A percentile compares a stretch with the other conserved stretches of the same genome.
phyloP scores from a whole-genome alignment of 2,329 filamentous ascomycete species.

The Xylariaceae sp. region DNA sequence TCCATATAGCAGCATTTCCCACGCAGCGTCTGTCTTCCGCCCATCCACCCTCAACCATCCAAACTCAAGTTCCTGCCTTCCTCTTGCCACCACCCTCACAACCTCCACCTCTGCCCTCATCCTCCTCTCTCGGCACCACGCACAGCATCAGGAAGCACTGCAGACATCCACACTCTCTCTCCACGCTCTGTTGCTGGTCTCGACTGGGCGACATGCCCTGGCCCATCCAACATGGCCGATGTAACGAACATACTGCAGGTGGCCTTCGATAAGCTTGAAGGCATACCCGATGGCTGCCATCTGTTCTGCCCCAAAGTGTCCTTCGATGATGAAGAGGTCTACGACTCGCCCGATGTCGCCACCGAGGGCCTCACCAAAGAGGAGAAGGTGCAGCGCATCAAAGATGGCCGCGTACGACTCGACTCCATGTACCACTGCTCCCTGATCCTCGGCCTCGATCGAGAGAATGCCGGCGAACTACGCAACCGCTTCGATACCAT shows the following conservation, averaged over 20 bases:
- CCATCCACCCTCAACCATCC: too few species aligned
- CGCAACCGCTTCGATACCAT: slow-evolving; percentile 57
- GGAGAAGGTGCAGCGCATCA: slow-evolving; percentile 53
- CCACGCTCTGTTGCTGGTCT: background rate
- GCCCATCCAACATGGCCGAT: slow-evolving; percentile 26
- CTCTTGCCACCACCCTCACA: too few species aligned
- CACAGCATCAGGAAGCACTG: too few species aligned
- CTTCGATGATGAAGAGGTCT: slow-evolving; percentile 63
- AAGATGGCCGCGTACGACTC: slow-evolving; percentile 54
- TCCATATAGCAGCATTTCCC: too few species aligned
- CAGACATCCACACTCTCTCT: too few species aligned
- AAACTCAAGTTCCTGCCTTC: too few species aligned
- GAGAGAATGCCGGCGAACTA: slow-evolving; percentile 58
- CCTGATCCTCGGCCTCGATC: slow-evolving; percentile 65
- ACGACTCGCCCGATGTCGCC: slow-evolving; percentile 52
- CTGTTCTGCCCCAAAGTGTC: slow-evolving; percentile 65
- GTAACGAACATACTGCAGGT: slow-evolving; percentile 24
- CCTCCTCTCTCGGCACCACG: too few species aligned
- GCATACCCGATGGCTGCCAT: slow-evolving; percentile 40
- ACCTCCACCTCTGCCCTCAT: too few species aligned
- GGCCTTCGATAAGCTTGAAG: slow-evolving; percentile 26
- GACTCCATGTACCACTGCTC: slow-evolving; percentile 66
- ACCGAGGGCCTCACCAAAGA: slow-evolving; percentile 45
- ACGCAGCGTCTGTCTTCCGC: too few species aligned
- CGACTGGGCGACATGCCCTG: slow-evolving; percentile 22